These are phyloP conservation scores for Tuber indicum DNA, from an alignment of 495 filamentous ascomycete genomes.

Conservation along the genomic window DNA sequence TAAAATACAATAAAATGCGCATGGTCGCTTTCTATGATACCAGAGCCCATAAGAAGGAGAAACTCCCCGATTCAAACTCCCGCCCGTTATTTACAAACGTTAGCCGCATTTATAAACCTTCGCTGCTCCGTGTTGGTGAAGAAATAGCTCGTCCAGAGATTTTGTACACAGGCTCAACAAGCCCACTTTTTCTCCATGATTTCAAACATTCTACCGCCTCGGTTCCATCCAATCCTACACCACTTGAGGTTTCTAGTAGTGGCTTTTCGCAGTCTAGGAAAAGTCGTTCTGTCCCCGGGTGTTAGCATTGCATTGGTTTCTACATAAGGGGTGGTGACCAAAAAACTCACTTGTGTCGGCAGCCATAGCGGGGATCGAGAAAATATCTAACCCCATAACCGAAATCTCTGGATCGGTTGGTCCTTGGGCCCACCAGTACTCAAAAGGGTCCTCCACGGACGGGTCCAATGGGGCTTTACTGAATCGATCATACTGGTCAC, in stretches of 20 bases:
- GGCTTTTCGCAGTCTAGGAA: neutral
- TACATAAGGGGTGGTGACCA: neutral
- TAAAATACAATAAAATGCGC: neutral
- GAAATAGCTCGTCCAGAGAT: neutral
- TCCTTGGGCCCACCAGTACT: neutral
- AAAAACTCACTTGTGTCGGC: neutral
- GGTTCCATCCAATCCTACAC: slow-evolving; percentile 2
- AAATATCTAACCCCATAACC: neutral
- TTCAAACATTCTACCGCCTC: neutral
- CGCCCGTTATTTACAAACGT: neutral
- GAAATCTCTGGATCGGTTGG: slow-evolving; percentile 2
- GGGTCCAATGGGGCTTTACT: neutral
- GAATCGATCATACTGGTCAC: slow-evolving; percentile 1
- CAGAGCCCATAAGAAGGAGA: neutral
- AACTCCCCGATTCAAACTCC: neutral
- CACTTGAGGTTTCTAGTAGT: neutral
- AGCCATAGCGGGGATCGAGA: neutral
- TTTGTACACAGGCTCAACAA: neutral
- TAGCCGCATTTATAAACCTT: slow-evolving; percentile 3
- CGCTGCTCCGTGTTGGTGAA: slow-evolving; percentile 1
- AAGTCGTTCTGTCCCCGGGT: neutral
- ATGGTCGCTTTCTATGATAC: neutral
- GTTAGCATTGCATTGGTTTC: neutral
- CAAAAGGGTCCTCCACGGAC: neutral
- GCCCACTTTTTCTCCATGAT: slow-evolving; percentile 2